Percentiles rank a stretch among this genome's conserved stretches.
Evolutionary conservation across 495 filamentous ascomycete genomes (phyloP).

Genomic region (Bombardia bombarda): DNA sequence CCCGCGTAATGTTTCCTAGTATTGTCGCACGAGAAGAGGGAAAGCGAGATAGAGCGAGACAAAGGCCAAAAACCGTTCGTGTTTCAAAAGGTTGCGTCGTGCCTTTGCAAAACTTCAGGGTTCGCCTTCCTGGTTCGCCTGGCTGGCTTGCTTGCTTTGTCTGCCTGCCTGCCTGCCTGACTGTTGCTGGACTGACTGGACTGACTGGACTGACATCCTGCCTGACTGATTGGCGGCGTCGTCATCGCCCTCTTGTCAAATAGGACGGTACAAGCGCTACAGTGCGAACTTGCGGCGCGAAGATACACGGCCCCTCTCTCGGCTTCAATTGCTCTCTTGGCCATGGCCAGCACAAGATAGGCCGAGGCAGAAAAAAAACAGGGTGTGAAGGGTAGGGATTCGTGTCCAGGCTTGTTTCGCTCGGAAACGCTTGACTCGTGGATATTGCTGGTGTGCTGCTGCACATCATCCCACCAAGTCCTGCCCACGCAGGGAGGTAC

Average conservation of each 20-base stretch:
- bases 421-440: constrained; percentile 24
- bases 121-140: no score
- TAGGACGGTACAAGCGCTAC: constrained; percentile 12
- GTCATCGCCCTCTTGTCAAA: constrained; percentile 8
- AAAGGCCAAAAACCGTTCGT: neutral
- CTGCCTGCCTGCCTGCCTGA: no score
- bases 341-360: constrained; percentile 9
- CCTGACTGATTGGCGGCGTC: no score
- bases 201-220: no score
- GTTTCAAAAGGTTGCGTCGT: neutral
- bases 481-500: no score
- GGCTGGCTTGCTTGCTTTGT: no score
- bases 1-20: neutral
- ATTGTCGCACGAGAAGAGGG: neutral
- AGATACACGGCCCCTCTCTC: constrained; percentile 15
- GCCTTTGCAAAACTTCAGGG: no score
- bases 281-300: constrained; percentile 13
- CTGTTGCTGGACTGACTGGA: no score
- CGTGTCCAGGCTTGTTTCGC: constrained; percentile 17
- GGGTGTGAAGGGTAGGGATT: constrained; percentile 8
- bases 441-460: no score
- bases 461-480: constrained; percentile 27
- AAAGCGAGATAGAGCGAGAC: no score
- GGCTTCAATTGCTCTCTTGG: constrained; percentile 18
- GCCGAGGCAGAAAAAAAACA: constrained; percentile 18